Conservation (phyloP, 139 green algal species). For the Limnomonas spitsbergensis region DNA sequence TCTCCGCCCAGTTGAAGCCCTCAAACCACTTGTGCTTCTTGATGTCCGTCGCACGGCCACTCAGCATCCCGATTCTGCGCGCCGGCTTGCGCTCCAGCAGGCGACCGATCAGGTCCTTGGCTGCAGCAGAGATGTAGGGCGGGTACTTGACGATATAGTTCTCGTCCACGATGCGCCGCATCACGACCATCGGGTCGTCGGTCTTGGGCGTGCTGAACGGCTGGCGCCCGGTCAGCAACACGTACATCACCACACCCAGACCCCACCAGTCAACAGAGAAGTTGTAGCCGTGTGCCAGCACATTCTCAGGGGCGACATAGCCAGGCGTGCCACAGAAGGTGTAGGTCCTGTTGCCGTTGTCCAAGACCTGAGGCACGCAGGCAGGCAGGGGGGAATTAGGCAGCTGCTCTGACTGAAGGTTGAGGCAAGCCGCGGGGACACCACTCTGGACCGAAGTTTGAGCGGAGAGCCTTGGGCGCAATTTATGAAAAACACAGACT, state of each 20-base stretch:
- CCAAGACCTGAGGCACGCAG: too few relatives aligned
- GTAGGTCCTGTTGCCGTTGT: slow-evolving; percentile 81
- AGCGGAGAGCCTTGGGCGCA: too few relatives aligned
- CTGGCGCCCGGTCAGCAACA: slow-evolving; percentile 91
- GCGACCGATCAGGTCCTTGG: slow-evolving; percentile 77
- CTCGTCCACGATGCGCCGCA: slow-evolving; percentile 94
- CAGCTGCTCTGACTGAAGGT: too few relatives aligned
- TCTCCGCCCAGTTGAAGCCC: slow-evolving; percentile 81
- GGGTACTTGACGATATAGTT: slow-evolving; percentile 88
- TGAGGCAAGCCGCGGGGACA: too few relatives aligned
- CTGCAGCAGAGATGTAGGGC: slow-evolving; percentile 75
- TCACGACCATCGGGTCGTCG: slow-evolving; percentile 95
- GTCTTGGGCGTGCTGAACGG: slow-evolving; percentile 89
- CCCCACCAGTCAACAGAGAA: slow-evolving; percentile 84
- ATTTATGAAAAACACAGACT: too few relatives aligned
- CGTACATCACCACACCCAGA: slow-evolving; percentile 58
- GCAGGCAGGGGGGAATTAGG: too few relatives aligned
- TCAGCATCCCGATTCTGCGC: slow-evolving; percentile 85
- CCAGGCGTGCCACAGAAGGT: slow-evolving; percentile 96
- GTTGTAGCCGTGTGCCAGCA: slow-evolving; percentile 91
- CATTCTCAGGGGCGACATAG: slow-evolving; percentile 95
- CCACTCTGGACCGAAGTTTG: too few relatives aligned
- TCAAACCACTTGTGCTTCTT: slow-evolving; percentile 94
- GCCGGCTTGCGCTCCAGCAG: slow-evolving; percentile 88
- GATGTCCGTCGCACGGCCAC: slow-evolving; percentile 72